phyloP scores from a whole-genome alignment of 2,329 filamentous ascomycete genomes.

The Trichoderma cornu-damae region DNA sequence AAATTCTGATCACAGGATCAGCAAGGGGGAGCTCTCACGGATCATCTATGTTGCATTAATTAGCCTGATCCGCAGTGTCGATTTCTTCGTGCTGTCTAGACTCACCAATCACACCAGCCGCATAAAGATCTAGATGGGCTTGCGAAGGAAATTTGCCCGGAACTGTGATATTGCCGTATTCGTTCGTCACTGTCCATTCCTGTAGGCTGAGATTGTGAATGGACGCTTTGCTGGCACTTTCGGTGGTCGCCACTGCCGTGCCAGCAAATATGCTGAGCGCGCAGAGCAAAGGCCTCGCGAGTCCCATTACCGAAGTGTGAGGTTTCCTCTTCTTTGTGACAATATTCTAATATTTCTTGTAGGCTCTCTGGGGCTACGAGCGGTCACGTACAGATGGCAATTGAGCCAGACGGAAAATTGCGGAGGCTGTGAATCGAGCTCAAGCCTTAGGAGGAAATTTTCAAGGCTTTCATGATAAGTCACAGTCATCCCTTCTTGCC shows the following conservation, averaged over 20 bases:
- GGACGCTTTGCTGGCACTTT: neutral
- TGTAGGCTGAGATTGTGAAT: conserved; percentile 8
- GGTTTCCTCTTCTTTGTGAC: neutral
- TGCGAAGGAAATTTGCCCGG: conserved; percentile 53
- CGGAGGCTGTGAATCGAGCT: neutral
- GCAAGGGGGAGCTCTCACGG: conserved; percentile 24
- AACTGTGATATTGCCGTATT: conserved; percentile 31
- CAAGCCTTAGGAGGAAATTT: neutral
- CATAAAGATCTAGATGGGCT: conserved; percentile 53
- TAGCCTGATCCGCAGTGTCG: neutral
- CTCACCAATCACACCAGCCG: conserved; percentile 45
- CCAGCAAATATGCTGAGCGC: conserved; percentile 8
- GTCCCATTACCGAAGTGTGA: neutral
- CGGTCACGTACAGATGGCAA: neutral
- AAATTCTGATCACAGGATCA: neutral
- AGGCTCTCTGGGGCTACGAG: neutral
- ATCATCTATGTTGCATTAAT: conserved; percentile 26
- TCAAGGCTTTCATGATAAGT: neutral
- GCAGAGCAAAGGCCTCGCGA: neutral
- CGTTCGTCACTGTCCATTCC: conserved; percentile 17
- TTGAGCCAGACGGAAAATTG: neutral
- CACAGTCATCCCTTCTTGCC: neutral
- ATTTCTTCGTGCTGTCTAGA: neutral
- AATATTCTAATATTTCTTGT: neutral
- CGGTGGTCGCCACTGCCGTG: neutral